These are phyloP conservation scores for Dioszegia aurantiaca DNA, from an alignment of 768 basidiomycete species.

Conservation along the genomic window DNA sequence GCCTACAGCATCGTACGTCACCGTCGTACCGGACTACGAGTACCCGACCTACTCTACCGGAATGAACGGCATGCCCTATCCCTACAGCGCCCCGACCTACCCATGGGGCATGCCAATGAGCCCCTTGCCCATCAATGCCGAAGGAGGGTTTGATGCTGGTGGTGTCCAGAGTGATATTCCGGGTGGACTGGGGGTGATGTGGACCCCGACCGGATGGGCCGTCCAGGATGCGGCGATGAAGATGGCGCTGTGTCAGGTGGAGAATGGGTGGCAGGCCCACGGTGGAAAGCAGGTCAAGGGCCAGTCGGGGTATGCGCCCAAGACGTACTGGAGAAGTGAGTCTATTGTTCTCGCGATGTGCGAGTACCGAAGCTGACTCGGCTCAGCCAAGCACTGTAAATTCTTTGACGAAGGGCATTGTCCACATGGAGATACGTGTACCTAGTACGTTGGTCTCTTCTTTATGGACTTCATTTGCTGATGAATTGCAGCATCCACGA, in stretches of 20 bases:
- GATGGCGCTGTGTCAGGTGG: slow-evolving; percentile 25
- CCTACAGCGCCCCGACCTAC: slow-evolving; percentile 23
- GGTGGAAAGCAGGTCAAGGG: slow-evolving; percentile 11
- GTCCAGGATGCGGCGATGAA: slow-evolving; percentile 48
- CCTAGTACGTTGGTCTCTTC: slow-evolving; percentile 50
- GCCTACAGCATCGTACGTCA: slow-evolving; percentile 6
- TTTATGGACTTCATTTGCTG: too few species aligned
- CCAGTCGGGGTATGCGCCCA: slow-evolving; percentile 11
- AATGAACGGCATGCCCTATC: slow-evolving; percentile 4
- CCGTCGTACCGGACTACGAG: slow-evolving; percentile 1
- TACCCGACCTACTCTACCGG: background rate
- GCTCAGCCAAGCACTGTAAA: slow-evolving; percentile 40
- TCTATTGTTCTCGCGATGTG: background rate
- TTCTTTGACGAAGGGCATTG: slow-evolving; percentile 46
- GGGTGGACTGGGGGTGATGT: slow-evolving; percentile 39
- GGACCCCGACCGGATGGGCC: slow-evolving; percentile 48
- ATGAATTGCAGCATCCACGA: slow-evolving; percentile 33
- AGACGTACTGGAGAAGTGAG: slow-evolving; percentile 49
- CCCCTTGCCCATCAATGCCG: slow-evolving; percentile 12
- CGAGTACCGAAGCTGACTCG: background rate
- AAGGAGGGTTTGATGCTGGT: background rate
- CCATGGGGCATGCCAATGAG: slow-evolving; percentile 49
- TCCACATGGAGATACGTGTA: slow-evolving; percentile 47
- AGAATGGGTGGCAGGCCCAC: slow-evolving; percentile 19
- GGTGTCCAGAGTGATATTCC: slow-evolving; percentile 14